Percentiles rank a stretch among this genome's conserved stretches.
Evolutionary conservation across 208 protist genomes (phyloP).

Genomic region (Acanthamoeba healyi): DNA sequence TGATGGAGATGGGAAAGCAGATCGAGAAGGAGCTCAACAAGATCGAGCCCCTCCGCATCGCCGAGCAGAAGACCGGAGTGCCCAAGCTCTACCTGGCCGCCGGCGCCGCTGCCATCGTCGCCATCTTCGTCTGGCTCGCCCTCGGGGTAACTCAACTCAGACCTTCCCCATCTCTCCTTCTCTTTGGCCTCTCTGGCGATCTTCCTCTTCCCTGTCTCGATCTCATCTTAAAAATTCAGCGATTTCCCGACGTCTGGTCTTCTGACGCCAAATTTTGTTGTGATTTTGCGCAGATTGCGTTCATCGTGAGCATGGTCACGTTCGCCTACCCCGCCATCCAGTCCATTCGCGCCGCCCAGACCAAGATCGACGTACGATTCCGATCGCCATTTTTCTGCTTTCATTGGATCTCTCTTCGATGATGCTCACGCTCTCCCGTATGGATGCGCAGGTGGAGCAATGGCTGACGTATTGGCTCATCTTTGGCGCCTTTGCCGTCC

Average conservation of each 20-base stretch:
- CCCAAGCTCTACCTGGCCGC: conserved; percentile 35
- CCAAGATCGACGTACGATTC: neutral
- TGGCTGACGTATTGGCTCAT: conserved; percentile 60
- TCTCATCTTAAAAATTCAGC: too few relatives aligned
- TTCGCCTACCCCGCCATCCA: conserved; percentile 46
- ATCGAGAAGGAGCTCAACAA: conserved; percentile 57
- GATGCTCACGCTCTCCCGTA: too few relatives aligned
- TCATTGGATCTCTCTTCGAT: too few relatives aligned
- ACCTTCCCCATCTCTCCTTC: neutral
- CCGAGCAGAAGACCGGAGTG: conserved; percentile 44
- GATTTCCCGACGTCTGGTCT: too few relatives aligned
- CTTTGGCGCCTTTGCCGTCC: conserved; percentile 35
- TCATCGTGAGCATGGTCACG: neutral
- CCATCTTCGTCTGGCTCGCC: neutral
- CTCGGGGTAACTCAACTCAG: neutral
- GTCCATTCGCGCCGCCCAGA: conserved; percentile 15
- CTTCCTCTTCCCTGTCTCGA: too few relatives aligned
- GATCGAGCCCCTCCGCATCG: conserved; percentile 6
- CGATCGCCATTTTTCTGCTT: too few relatives aligned
- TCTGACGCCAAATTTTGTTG: too few relatives aligned
- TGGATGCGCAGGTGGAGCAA: conserved; percentile 44
- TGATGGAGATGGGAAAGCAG: neutral
- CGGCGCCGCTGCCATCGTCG: conserved; percentile 20
- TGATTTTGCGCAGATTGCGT: neutral
- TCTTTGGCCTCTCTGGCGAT: too few relatives aligned